phyloP scores from a whole-genome alignment of 805 yeast genomes.

The Yarrowia sp. region DNA sequence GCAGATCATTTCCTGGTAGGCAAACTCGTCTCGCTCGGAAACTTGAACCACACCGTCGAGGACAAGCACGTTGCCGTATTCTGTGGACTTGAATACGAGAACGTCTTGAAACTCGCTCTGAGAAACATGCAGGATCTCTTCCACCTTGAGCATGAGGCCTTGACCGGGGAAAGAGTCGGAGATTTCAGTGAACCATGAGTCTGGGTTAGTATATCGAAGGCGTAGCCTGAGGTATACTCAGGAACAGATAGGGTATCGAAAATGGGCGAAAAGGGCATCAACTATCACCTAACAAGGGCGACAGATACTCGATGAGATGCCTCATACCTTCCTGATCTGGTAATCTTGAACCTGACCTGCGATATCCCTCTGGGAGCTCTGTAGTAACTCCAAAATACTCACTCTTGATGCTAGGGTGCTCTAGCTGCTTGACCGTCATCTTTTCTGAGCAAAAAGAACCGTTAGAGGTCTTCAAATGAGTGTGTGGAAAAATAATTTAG shows the following conservation, averaged over 20 bases:
- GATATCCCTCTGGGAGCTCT: too few relatives aligned
- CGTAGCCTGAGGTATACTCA: too few relatives aligned
- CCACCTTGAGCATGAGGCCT: conserved; percentile 91
- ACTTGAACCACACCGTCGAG: conserved; percentile 91
- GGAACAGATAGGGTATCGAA: too few relatives aligned
- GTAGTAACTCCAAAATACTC: neutral
- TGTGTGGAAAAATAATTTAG: conserved; percentile 11
- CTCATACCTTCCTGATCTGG: too few relatives aligned
- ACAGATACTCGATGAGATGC: too few relatives aligned
- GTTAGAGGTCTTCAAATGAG: neutral
- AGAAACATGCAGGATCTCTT: conserved; percentile 83
- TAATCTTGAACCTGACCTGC: too few relatives aligned
- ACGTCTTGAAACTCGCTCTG: conserved; percentile 87
- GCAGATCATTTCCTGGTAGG: conserved; percentile 90
- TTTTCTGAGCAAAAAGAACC: neutral
- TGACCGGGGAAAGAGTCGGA: conserved; percentile 99
- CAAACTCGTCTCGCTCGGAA: conserved; percentile 90
- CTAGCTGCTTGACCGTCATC: conserved; percentile 10
- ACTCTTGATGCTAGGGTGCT: conserved; percentile 3
- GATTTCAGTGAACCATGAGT: conserved; percentile 97
- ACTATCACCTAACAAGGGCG: too few relatives aligned
- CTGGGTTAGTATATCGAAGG: conserved; percentile 46
- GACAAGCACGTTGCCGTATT: conserved; percentile 86
- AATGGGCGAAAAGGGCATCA: too few relatives aligned
- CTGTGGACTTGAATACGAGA: conserved; percentile 73